Evolutionary conservation across 192 early-diverging fungal genomes (phyloP).

Genomic region (Umbelopsis sp.): DNA sequence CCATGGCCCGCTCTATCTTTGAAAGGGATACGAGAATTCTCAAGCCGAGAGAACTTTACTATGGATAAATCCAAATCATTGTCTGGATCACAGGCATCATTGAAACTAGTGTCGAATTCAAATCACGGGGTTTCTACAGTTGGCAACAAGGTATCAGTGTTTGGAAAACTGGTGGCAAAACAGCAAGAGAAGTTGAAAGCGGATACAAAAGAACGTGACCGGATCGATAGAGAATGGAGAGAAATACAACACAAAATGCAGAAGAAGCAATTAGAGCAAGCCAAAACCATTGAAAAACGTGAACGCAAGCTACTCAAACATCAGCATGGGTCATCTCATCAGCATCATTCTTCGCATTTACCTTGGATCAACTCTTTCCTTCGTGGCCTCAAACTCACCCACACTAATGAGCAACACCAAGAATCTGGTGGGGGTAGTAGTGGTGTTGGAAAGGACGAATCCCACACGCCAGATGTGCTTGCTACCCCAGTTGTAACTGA

Average conservation of each 20-base stretch:
- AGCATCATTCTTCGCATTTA: conserved; percentile 25
- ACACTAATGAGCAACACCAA: conserved; percentile 1
- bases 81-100: neutral
- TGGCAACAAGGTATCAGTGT: conserved; percentile 23
- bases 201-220: conserved; percentile 68
- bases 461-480: neutral
- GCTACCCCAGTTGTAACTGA: neutral
- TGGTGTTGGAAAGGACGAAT: neutral
- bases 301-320: conserved; percentile 32
- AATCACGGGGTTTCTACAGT: neutral
- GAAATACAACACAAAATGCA: conserved; percentile 49
- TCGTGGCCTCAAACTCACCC: conserved; percentile 28
- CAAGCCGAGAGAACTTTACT: conserved; percentile 32
- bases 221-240: conserved; percentile 63
- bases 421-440: neutral
- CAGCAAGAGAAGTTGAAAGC: conserved; percentile 67
- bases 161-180: conserved; percentile 51
- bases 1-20: conserved; percentile 21
- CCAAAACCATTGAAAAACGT: conserved; percentile 42
- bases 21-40: conserved; percentile 43
- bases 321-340: conserved; percentile 10
- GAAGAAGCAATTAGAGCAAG: conserved; percentile 50
- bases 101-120: neutral
- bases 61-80: neutral
- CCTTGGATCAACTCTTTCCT: conserved; percentile 40